Base-by-base conservation (phyloP, 1,284 basidiomycete genomes). In the Agroathelia rolfsii region DNA sequence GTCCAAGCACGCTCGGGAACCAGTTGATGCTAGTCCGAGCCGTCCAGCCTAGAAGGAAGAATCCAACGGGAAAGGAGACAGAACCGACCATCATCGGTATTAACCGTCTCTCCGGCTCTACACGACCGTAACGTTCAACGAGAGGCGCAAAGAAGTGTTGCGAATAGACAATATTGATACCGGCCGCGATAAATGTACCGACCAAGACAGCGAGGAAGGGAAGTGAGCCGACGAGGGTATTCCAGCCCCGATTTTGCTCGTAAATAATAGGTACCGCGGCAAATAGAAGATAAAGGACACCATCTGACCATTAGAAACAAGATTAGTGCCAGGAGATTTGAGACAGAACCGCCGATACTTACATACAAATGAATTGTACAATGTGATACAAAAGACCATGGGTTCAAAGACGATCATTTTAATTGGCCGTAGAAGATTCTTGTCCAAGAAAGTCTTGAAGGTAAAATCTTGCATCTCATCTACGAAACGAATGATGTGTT, bases 131-230 rank as follows among this genome's bases (percentile, higher is more conserved):
- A 11, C 16, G 12, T 11, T 15, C 25, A 5, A 16, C 5, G 17
- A 15, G 16, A 11, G n/a, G 28, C 6, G 28, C 28, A 18, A 12
- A 29, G 6, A 27, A 9, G 5, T 25, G 23, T 14, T 17, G 25
- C 21, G 44, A 38, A 40, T 51, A 55, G 16, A 42, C n/a, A 21
- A 47, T 44, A 41, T 56, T 58, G 26, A 58, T 41, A 2, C 23
- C 39, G 3, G 49, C 52, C 5, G 52, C 51, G 20, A 46, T 41
- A 24, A 55, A 37, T 4, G 42, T 49, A 6, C 52, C 52, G n/a
- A 52, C 34, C 31, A 56, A 40, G 7, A 53, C 45, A 5, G 50
- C 52, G 11, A 60, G 40, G 42, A 58, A 56, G 3, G 56, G 53
- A 4, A 57, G 40, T 1, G 51, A 42, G 3, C 41, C 46, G 2